phyloP scores from a whole-genome alignment of 1,284 basidiomycete genomes.

The Ceratobasidium sp. region DNA sequence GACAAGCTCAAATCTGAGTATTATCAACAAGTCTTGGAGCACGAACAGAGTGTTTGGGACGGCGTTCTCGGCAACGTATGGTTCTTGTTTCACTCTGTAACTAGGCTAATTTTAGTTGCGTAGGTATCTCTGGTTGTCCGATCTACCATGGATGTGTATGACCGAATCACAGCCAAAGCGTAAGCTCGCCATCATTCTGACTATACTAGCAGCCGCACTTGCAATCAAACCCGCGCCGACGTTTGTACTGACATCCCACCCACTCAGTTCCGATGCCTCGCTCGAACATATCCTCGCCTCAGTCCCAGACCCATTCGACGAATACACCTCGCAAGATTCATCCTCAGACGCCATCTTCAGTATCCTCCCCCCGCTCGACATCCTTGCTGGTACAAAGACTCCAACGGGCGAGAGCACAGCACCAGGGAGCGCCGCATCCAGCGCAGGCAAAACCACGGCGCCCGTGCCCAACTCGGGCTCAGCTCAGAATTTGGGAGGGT shows the following conservation, averaged over 20 bases:
- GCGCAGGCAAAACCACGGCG: conserved; percentile 7
- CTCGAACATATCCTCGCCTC: conserved; percentile 90
- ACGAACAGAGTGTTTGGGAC: conserved; percentile 94
- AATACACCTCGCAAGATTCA: conserved; percentile 83
- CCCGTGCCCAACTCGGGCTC: not conserved
- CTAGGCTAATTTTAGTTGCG: not conserved
- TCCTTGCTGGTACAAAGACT: conserved; percentile 27
- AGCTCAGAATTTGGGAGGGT: not conserved
- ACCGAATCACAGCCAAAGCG: conserved; percentile 89
- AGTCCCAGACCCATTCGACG: conserved; percentile 92
- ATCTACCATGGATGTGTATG: conserved; percentile 83
- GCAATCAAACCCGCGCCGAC: conserved; percentile 38
- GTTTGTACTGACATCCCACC: not conserved
- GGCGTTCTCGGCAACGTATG: conserved; percentile 83
- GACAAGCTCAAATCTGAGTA: conserved; percentile 83
- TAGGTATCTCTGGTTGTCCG: conserved; percentile 79
- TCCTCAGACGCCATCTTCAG: conserved; percentile 94
- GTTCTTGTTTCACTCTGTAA: conserved; percentile 46
- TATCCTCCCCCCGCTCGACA: conserved; percentile 78
- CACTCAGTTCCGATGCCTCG: conserved; percentile 83
- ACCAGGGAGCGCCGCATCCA: conserved; percentile 31
- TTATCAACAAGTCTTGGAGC: conserved; percentile 88
- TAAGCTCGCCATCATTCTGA: conserved; percentile 60
- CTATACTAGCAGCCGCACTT: not conserved
- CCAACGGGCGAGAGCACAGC: conserved; percentile 26